These are phyloP conservation scores for Pterocarpus macrocarpus DNA, from an alignment of 306 rosid genomes.

Conservation along the genomic window DNA sequence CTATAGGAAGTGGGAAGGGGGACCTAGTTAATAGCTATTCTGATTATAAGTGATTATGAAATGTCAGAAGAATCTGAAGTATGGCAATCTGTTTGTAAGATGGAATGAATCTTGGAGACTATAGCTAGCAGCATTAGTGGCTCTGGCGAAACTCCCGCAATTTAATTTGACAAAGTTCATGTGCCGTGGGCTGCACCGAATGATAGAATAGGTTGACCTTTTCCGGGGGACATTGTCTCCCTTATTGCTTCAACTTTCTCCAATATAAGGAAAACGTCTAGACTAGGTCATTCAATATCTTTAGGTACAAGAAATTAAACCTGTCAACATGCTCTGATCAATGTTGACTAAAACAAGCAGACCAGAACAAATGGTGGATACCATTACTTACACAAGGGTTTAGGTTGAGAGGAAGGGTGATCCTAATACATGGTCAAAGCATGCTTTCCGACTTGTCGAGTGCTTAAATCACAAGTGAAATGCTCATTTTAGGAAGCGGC, in stretches of 20 bases:
- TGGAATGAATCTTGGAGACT: not conserved
- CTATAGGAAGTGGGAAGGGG: too few species aligned
- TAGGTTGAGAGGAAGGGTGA: too few species aligned
- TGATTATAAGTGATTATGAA: conserved; percentile 8
- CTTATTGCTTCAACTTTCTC: conserved; percentile 25
- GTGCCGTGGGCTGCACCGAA: not conserved
- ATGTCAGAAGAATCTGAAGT: not conserved
- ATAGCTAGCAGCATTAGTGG: not conserved
- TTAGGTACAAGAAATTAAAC: not conserved
- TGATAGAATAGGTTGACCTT: not conserved
- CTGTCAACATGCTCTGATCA: not conserved
- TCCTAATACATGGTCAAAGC: too few species aligned
- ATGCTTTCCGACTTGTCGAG: too few species aligned
- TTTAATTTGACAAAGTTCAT: conserved; percentile 2
- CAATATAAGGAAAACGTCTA: not conserved
- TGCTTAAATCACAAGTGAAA: not conserved
- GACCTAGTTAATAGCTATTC: not conserved
- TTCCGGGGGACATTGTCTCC: conserved; percentile 31
- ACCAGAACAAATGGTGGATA: not conserved
- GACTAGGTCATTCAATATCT: not conserved
- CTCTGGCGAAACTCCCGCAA: not conserved
- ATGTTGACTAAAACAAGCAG: not conserved
- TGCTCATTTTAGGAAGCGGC: not conserved
- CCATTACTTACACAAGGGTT: too few species aligned
- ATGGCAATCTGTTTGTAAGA: not conserved